Base-by-base conservation (phyloP, 2,329 filamentous ascomycete species). In the Chaetomium olivaceum region DNA sequence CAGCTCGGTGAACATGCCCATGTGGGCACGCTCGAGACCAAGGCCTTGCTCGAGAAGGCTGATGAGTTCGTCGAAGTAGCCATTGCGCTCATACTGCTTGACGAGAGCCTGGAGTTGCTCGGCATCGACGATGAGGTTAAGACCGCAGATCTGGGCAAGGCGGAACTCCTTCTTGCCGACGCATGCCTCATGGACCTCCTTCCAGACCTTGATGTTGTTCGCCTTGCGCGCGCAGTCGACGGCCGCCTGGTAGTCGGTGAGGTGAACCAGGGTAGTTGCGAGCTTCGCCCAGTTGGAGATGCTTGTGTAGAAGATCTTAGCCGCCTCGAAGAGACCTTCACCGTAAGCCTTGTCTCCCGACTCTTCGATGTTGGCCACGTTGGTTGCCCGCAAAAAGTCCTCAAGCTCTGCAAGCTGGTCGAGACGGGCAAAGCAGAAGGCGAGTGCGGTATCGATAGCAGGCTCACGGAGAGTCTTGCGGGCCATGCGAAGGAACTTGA, bases 211-310 rank as follows among this genome's bases (percentile, higher is more conserved):
- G 80, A 97, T 93, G 79, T 92, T 98, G 84, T 98, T 99, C 73
- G 95, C 95, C 82, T 99, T 98, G 77, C 95, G 91, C 29, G 96
- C 95, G 75, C 93, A 97, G 78, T 99, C 95, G 51, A 99, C 95
- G 55, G 95, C 95, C 72, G 92, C 92, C 80, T 99, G 96, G 82
- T 99, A 98, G 73, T 99, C 95, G 70, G 89, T 91, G 7, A 99
- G 88, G 78, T 98, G 93, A n/a, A 99, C 95, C 67, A 98, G 87
- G 12, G 95, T 99, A 12, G 95, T 98, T 16, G 95, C 93, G 73
- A 99, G 89, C 84, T 99, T 99, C 63, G 94, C 94, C 95, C 95
- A 99, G 86, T 99, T 99, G 62, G 95, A 99, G 77, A 99, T 96
- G 81, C 92, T 98, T 63, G 88, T 92, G 82, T 89, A 99, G 86